Percentiles rank a stretch among this genome's conserved stretches.
These are phyloP conservation scores for Physocladia obscura DNA, from an alignment of 192 early-diverging fungal genomes.

Conservation along the genomic window DNA sequence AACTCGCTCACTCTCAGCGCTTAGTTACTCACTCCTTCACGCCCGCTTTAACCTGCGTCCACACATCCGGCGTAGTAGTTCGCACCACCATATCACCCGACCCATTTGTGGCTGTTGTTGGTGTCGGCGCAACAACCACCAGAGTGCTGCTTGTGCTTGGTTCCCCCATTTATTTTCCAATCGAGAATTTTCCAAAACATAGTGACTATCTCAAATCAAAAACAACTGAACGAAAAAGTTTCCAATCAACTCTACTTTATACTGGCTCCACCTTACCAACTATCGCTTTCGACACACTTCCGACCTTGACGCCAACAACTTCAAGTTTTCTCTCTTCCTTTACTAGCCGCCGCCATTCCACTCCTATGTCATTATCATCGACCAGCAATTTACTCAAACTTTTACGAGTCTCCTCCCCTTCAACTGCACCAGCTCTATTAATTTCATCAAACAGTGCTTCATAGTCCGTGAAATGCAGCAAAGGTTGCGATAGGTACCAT, in stretches of 20 bases:
- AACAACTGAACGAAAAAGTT: too few species aligned
- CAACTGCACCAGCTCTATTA: neutral
- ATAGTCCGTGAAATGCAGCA: slow-evolving; percentile 2
- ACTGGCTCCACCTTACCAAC: neutral
- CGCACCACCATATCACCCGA: too few species aligned
- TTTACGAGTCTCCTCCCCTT: neutral
- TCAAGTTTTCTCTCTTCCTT: slow-evolving; percentile 23
- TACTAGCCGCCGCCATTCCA: slow-evolving; percentile 18
- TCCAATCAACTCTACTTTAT: too few species aligned
- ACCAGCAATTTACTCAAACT: neutral
- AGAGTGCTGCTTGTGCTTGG: too few species aligned
- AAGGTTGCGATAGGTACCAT: slow-evolving; percentile 22
- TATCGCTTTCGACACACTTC: slow-evolving; percentile 11
- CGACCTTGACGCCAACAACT: slow-evolving; percentile 20
- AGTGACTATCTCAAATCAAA: too few species aligned
- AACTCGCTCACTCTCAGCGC: too few species aligned
- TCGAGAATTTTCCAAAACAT: too few species aligned
- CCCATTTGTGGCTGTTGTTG: too few species aligned
- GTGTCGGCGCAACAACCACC: too few species aligned
- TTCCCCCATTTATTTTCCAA: too few species aligned
- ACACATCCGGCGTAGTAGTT: slow-evolving; percentile 14
- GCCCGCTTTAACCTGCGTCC: slow-evolving; percentile 15
- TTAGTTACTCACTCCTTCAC: slow-evolving; percentile 13
- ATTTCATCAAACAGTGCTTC: neutral
- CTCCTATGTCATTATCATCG: slow-evolving; percentile 18